These are phyloP conservation scores for Colletotrichum tamarilloi DNA, from an alignment of 2,329 filamentous ascomycete genomes.

Conservation along the genomic window DNA sequence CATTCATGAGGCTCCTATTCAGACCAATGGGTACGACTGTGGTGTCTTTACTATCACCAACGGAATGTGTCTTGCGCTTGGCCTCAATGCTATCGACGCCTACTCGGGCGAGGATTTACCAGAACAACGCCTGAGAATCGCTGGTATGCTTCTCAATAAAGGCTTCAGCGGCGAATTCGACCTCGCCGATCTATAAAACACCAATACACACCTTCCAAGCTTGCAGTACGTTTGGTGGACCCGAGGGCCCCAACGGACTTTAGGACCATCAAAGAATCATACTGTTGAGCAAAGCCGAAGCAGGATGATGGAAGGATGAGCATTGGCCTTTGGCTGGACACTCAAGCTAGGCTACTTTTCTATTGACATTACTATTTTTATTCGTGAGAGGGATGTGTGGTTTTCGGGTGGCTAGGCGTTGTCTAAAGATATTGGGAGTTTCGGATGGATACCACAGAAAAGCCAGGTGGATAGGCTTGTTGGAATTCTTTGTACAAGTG, in stretches of 20 bases:
- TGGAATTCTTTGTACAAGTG: constrained; percentile 1
- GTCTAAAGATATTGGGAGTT: background rate
- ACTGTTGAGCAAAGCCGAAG: background rate
- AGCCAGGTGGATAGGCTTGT: background rate
- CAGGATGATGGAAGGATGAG: background rate
- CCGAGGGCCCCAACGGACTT: too few relatives aligned
- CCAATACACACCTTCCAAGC: background rate
- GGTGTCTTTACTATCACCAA: constrained; percentile 84
- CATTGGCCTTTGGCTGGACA: background rate
- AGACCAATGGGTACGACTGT: constrained; percentile 78
- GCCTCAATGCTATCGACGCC: constrained; percentile 59
- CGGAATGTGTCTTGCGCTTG: constrained; percentile 70
- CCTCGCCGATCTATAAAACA: constrained; percentile 50
- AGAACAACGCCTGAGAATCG: constrained; percentile 70
- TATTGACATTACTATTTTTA: background rate
- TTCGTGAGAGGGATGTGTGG: background rate
- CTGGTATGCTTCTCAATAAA: constrained; percentile 73
- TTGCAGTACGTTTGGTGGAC: background rate
- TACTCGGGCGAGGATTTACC: constrained; percentile 67
- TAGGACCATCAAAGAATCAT: background rate
- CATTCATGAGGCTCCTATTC: constrained; percentile 61
- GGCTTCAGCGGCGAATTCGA: constrained; percentile 73
- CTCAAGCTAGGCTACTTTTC: too few relatives aligned
- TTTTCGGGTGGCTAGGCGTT: background rate
- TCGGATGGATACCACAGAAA: constrained; percentile 12